phyloP scores from a whole-genome alignment of 495 filamentous ascomycete genomes.

The Podospora anserina region DNA sequence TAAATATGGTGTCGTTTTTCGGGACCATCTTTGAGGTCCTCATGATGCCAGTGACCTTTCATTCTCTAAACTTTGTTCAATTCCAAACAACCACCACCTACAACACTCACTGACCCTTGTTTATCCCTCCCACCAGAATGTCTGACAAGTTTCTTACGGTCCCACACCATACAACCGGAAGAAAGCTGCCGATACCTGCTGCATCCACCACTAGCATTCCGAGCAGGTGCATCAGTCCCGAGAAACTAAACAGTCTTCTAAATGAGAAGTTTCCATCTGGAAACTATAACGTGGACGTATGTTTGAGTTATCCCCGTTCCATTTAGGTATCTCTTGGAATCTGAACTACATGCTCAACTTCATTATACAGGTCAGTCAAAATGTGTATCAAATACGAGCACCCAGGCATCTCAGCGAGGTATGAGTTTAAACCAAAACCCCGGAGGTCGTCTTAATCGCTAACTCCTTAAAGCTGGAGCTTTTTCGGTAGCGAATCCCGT shows the following conservation, averaged over 20 bases:
- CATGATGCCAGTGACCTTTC: too few relatives aligned
- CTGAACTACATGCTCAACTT: neutral
- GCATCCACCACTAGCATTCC: neutral
- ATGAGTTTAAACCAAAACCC: neutral
- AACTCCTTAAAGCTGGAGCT: neutral
- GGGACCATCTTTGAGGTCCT: too few relatives aligned
- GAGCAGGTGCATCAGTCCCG: neutral
- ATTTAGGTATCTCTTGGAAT: neutral
- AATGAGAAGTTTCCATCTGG: conserved; percentile 1
- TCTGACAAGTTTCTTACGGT: too few relatives aligned
- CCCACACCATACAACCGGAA: too few relatives aligned
- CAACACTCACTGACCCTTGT: too few relatives aligned
- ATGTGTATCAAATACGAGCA: conserved; percentile 4
- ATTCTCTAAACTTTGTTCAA: too few relatives aligned
- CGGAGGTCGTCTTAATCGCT: too few relatives aligned
- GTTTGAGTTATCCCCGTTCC: neutral
- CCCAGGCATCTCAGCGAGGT: neutral
- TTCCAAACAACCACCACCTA: too few relatives aligned
- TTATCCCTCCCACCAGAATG: too few relatives aligned
- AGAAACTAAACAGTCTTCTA: neutral
- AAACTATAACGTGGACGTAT: conserved; percentile 2
- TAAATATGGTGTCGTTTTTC: too few relatives aligned
- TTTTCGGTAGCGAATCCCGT: neutral
- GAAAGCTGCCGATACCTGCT: too few relatives aligned
- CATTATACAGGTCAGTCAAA: conserved; percentile 1